Base-by-base conservation (phyloP, 1,139 yeast genomes). In the Suhomyces bokatorum region DNA sequence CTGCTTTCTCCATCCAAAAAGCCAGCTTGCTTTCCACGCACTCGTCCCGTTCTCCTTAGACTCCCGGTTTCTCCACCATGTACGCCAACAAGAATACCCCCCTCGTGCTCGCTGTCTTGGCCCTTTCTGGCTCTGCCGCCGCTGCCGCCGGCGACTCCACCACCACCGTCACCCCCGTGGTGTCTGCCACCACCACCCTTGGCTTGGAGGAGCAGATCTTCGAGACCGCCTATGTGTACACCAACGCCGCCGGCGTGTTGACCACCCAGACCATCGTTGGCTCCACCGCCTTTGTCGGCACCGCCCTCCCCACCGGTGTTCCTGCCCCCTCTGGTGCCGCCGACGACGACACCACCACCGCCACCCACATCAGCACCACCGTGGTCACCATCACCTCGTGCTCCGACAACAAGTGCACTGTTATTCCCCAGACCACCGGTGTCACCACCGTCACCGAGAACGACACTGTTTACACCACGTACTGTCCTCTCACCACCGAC, bases 311-410 rank as follows among this genome's bases (percentile, higher is more conserved):
- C n/a, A 8, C 29, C 29, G 22, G 51, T 6, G 27, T 47, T 32
- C 37, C 41, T 12, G 20, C 53, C 28, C 15, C 46, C 16, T 37
- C 51, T 13, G 40, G 35, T 7, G 35, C 51, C 32, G 10, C 41
- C n/a, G 40, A 33, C 11, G 40, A 33, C 11, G 39, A 16, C 4
- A 27, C 32, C 20, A 8, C 29, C 29, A 40, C 43, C 28, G 32
- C 24, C 15, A 40, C 39, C 22, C 39, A 31, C 42, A 57, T 65
- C 53, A 43, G 38, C 17, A 53, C 60, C 44, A 57, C 55, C 22
- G 43, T 54, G 27, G 56, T 72, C 54, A 73, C 79, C 47, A 58
- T 73, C 57, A 77, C 81, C 48, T 69, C 78, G 38, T 75, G 80
- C 62, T 46, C 56, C n/a, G 67, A 66, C 46, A 51, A 65, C 52